Evolutionary conservation across 1,284 basidiomycete genomes (phyloP).

Genomic region (Fomitopsis schrenkii): DNA sequence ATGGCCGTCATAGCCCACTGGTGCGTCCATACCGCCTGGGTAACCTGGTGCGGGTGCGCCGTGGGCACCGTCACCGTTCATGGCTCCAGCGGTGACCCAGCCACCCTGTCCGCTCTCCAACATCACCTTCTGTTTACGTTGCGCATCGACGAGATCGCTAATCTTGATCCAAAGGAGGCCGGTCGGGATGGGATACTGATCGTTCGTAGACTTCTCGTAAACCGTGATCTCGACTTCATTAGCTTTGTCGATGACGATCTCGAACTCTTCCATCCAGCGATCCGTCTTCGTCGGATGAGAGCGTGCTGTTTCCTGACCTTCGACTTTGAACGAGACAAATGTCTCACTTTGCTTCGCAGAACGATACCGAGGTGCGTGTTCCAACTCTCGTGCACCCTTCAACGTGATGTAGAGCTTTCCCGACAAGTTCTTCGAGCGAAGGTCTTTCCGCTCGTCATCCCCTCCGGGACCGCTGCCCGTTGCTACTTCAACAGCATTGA

Average conservation of each 20-base stretch:
- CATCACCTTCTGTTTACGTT: constrained; percentile 89
- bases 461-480: constrained; percentile 43
- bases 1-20: constrained; percentile 42
- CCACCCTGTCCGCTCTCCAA: constrained; percentile 83
- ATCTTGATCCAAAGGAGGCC: constrained; percentile 96
- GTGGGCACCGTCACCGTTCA: constrained; percentile 55
- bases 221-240: constrained; percentile 98
- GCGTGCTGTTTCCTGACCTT: constrained; percentile 90
- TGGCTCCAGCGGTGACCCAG: constrained; percentile 91
- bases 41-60: constrained; percentile 34
- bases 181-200: constrained; percentile 81
- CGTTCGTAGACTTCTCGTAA: constrained; percentile 87
- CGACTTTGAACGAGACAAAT: constrained; percentile 91
- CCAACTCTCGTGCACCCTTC: constrained; percentile 89
- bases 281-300: constrained; percentile 94
- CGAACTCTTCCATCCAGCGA: constrained; percentile 97
- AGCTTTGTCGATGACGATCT: constrained; percentile 95
- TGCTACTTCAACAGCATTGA: neutral
- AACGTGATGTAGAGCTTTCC: constrained; percentile 91
- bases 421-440: constrained; percentile 89
- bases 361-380: constrained; percentile 83
- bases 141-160: constrained; percentile 92
- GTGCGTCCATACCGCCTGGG: constrained; percentile 51
- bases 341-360: constrained; percentile 87
- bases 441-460: constrained; percentile 86